phyloP scores from a whole-genome alignment of 352 stramenopile species.

The Phytophthora chlamydospora region DNA sequence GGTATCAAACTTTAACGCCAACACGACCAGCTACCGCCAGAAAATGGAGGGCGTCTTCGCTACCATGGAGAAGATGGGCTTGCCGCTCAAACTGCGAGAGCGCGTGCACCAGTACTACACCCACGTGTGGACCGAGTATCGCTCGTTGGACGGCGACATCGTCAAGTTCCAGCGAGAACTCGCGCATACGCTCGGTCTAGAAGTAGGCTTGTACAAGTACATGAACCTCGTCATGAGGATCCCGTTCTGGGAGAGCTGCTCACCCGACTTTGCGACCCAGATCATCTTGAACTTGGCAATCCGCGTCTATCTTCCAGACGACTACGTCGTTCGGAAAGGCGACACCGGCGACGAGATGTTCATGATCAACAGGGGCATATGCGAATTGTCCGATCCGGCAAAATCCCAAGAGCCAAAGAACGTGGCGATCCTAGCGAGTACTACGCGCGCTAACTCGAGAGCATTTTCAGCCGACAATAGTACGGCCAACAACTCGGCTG shows the following conservation, averaged over 20 bases:
- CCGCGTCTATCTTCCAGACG: constrained; percentile 49
- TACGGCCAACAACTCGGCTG: too few relatives aligned
- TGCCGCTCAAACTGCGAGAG: constrained; percentile 38
- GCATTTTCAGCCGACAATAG: too few relatives aligned
- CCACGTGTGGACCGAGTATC: constrained; percentile 49
- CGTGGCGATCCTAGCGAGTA: background rate
- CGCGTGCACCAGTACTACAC: constrained; percentile 48
- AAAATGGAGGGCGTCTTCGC: constrained; percentile 65
- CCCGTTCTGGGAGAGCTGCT: constrained; percentile 45
- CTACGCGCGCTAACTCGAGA: too few relatives aligned
- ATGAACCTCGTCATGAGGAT: constrained; percentile 41
- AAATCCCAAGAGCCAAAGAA: constrained; percentile 1
- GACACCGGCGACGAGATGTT: constrained; percentile 48
- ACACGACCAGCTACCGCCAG: constrained; percentile 48
- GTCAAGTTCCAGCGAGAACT: constrained; percentile 45
- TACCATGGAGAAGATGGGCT: constrained; percentile 49
- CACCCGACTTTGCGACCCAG: constrained; percentile 44
- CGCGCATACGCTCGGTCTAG: constrained; percentile 40
- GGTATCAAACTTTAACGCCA: constrained; percentile 54
- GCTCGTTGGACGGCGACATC: constrained; percentile 41
- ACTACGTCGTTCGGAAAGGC: constrained; percentile 48
- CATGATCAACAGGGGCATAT: constrained; percentile 47
- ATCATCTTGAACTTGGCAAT: constrained; percentile 38
- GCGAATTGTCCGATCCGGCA: constrained; percentile 26
- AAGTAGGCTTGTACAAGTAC: constrained; percentile 46